Percentiles rank a stretch among this genome's conserved stretches.
Evolutionary conservation across 305 asterid species (phyloP).

Genomic region (Rubia tinctorum): DNA sequence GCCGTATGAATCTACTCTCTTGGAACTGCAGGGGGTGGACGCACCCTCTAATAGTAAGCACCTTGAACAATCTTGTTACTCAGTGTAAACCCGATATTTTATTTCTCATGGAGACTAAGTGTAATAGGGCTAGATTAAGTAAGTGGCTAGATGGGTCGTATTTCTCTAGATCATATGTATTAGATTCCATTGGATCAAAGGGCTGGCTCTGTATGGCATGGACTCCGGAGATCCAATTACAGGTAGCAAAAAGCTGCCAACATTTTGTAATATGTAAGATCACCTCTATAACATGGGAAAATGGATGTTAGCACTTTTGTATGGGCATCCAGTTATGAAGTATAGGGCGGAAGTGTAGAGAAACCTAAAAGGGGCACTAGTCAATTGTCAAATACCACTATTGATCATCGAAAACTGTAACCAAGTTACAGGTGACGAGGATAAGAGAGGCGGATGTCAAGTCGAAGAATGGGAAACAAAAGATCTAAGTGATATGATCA

Average conservation of each 20-base stretch:
- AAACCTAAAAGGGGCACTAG: no score
- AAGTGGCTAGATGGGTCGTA: background rate
- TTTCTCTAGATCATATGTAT: no score
- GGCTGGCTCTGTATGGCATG: background rate
- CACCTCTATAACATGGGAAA: background rate
- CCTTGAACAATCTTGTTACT: background rate
- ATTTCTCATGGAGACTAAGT: background rate
- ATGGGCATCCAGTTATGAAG: background rate
- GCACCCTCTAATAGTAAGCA: background rate
- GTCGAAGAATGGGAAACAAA: background rate
- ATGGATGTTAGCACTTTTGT: no score
- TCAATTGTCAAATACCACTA: accelerated
- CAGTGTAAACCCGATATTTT: background rate
- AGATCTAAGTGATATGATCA: background rate
- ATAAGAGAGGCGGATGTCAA: background rate
- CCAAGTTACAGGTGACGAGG: background rate
- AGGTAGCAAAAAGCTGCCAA: background rate
- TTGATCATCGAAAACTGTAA: no score
- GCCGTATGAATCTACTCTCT: no score
- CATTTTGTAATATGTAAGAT: background rate
- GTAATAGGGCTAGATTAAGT: background rate
- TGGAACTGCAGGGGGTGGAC: background rate
- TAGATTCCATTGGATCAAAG: background rate
- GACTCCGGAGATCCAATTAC: background rate
- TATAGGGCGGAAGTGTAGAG: no score